Evolutionary conservation across 169 alveolate species (phyloP).

Genomic region (Plasmodium malariae): DNA sequence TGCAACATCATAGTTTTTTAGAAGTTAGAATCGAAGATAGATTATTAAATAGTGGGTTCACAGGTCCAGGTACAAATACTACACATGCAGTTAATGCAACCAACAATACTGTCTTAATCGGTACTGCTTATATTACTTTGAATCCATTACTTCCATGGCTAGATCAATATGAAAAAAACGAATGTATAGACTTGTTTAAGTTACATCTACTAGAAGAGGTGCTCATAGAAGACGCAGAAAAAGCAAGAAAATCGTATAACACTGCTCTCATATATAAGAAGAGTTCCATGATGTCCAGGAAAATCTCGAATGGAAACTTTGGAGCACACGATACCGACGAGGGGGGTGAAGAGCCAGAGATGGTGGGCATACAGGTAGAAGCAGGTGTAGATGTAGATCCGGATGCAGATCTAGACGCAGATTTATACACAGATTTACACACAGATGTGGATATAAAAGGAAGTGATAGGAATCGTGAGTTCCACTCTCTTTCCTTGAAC

Average conservation of each 20-base stretch:
- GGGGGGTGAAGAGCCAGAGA: conserved; percentile 4
- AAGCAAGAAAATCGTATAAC: conserved; percentile 75
- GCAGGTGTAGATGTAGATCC: neutral
- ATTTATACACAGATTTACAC: neutral
- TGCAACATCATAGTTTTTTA: conserved; percentile 89
- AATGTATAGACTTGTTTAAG: conserved; percentile 82
- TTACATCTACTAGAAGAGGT: conserved; percentile 86
- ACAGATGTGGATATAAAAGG: neutral
- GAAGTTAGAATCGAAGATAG: conserved; percentile 82
- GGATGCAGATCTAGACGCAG: neutral
- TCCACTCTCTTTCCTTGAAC: too few species aligned
- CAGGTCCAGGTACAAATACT: neutral
- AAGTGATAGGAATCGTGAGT: neutral
- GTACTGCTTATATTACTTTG: conserved; percentile 87
- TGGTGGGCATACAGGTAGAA: neutral
- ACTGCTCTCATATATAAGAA: conserved; percentile 53
- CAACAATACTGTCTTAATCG: conserved; percentile 77
- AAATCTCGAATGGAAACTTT: conserved; percentile 25
- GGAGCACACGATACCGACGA: conserved; percentile 30
- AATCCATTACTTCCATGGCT: conserved; percentile 89
- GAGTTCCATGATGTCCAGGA: conserved; percentile 59
- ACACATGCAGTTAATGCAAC: conserved; percentile 46
- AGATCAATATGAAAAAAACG: conserved; percentile 82
- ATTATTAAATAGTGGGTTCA: conserved; percentile 33
- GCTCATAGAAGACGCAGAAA: conserved; percentile 84